Evolutionary conservation across 768 basidiomycete species (phyloP).

Genomic region (Mycena crocata): DNA sequence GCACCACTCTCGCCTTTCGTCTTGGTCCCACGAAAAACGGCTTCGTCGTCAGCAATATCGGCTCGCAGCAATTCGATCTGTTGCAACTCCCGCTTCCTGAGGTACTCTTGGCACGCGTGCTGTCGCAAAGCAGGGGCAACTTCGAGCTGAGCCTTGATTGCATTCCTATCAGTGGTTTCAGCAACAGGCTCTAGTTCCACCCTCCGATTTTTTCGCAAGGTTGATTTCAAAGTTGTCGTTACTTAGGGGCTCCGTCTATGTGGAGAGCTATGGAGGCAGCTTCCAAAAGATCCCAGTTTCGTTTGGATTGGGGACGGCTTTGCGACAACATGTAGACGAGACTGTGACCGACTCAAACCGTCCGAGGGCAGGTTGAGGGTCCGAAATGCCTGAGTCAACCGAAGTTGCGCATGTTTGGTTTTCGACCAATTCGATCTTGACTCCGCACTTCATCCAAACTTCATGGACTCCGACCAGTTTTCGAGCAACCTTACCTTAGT

Average conservation of each 20-base stretch:
- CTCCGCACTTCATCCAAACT: no score
- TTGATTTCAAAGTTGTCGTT: neutral
- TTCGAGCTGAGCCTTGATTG: neutral
- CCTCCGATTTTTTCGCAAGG: neutral
- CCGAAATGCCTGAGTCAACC: neutral
- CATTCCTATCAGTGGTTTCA: neutral
- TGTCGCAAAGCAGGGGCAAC: neutral
- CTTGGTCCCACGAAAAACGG: neutral
- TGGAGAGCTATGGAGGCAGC: neutral
- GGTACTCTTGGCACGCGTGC: conserved; percentile 9
- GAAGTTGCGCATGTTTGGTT: neutral
- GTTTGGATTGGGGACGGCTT: neutral
- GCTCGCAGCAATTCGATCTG: conserved; percentile 8
- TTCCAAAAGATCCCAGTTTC: neutral
- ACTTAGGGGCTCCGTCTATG: neutral
- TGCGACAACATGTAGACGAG: conserved; percentile 8
- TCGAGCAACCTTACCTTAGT: no score
- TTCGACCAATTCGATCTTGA: no score
- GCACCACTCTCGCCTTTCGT: neutral
- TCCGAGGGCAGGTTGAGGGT: no score
- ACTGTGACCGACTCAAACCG: no score
- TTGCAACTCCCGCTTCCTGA: neutral
- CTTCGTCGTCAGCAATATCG: conserved; percentile 2
- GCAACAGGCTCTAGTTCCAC: neutral
- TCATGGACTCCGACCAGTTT: no score